These are phyloP conservation scores for Tribonema minus DNA, from an alignment of 108 stramenopile genomes.

Conservation along the genomic window DNA sequence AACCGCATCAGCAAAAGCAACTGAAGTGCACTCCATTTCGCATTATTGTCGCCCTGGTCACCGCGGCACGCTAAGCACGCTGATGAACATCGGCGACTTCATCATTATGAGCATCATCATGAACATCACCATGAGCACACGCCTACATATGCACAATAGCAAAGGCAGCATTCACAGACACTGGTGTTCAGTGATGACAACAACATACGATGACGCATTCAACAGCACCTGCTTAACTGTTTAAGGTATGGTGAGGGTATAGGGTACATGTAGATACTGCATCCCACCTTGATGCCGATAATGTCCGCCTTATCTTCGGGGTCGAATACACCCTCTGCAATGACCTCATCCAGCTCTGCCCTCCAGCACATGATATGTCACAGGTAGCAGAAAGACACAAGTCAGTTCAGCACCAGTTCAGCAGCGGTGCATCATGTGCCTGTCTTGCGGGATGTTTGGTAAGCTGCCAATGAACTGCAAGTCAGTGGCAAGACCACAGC, in stretches of 20 bases:
- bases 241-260: no score
- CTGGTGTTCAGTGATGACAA: not conserved
- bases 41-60: no score
- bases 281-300: not conserved
- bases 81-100: no score
- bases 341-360: not conserved
- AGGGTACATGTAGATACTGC: not conserved
- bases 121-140: not conserved
- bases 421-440: not conserved
- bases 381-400: not conserved
- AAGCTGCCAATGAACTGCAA: not conserved
- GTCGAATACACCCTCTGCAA: not conserved
- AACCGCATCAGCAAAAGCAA: no score
- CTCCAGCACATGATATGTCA: not conserved
- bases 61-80: no score
- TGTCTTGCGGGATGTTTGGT: not conserved
- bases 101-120: not conserved
- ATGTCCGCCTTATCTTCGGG: not conserved
- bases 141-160: not conserved
- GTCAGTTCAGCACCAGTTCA: no score
- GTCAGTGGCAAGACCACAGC: no score
- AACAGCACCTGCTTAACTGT: no score
- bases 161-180: not conserved
- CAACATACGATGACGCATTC: no score
- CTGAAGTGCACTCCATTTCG: no score